A percentile compares a stretch with the other conserved stretches of the same genome.
These are phyloP conservation scores for Mrakia gelida DNA, from an alignment of 768 basidiomycete genomes.

Conservation along the genomic window DNA sequence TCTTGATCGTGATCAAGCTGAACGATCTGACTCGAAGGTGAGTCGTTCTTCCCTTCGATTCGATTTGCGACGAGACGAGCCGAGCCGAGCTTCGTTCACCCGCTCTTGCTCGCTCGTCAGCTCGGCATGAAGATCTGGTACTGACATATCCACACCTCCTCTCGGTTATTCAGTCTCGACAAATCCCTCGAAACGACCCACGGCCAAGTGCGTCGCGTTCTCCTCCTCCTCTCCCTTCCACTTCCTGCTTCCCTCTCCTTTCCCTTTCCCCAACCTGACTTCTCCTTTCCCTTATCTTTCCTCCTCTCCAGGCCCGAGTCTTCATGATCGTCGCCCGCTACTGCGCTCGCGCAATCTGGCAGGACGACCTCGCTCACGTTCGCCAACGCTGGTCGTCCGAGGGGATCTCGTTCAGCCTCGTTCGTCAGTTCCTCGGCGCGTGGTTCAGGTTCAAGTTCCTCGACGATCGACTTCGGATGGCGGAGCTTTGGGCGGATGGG, in stretches of 20 bases:
- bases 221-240: neutral
- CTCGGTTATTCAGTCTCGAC: slow-evolving; percentile 69
- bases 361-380: slow-evolving; percentile 4
- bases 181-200: slow-evolving; percentile 78
- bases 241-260: neutral
- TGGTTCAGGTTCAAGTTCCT: neutral
- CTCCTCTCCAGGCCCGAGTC: slow-evolving; percentile 60
- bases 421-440: neutral
- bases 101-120: too few species aligned
- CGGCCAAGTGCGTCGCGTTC: slow-evolving; percentile 31
- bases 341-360: slow-evolving; percentile 52
- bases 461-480: neutral
- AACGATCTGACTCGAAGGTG: slow-evolving; percentile 55
- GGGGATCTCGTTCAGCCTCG: slow-evolving; percentile 19
- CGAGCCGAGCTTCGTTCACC: too few species aligned
- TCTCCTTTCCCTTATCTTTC: neutral
- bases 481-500: slow-evolving; percentile 21
- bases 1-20: slow-evolving; percentile 51
- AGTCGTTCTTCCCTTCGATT: slow-evolving; percentile 30
- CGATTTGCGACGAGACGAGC: too few species aligned
- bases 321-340: slow-evolving; percentile 89
- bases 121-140: too few species aligned
- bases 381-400: slow-evolving; percentile 11
- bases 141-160: slow-evolving; percentile 29
- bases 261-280: neutral